Evolutionary conservation across 441 rosid species (phyloP).

Genomic region (Corymbia calophylla): DNA sequence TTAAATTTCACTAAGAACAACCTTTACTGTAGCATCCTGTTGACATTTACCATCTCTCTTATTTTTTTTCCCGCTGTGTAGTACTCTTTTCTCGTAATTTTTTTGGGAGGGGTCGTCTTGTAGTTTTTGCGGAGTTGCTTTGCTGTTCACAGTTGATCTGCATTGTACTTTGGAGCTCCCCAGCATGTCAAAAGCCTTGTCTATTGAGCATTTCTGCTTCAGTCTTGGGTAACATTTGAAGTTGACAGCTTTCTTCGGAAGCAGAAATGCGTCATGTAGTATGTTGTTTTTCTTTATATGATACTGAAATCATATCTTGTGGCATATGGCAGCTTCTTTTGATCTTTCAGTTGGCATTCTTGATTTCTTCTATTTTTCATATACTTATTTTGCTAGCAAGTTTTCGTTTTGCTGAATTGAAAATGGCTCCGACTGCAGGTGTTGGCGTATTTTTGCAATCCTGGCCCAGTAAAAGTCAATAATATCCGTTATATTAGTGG

Average conservation of each 20-base stretch:
- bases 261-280: not conserved
- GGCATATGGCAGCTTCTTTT: not conserved
- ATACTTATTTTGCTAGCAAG: not conserved
- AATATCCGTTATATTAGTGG: constrained; percentile 47
- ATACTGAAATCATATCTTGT: not conserved
- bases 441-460: constrained; percentile 57
- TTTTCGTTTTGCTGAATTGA: not conserved
- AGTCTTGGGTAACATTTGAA: not conserved
- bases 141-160: not conserved
- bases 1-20: not conserved
- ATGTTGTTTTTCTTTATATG: not conserved
- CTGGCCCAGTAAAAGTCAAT: constrained; percentile 57
- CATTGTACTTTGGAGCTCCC: not conserved
- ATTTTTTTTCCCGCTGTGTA: not conserved
- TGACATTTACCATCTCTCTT: not conserved
- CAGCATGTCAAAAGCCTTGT: not conserved
- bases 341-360: not conserved
- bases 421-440: constrained; percentile 33
- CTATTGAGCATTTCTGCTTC: not conserved
- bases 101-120: not conserved
- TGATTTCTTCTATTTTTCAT: not conserved
- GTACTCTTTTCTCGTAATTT: not conserved
- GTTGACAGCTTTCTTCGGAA: not conserved
- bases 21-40: not conserved
- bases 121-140: not conserved